Percentiles rank a stretch among this genome's conserved stretches.
Evolutionary conservation across 2,329 filamentous ascomycete genomes (phyloP).

Genomic region (Alternaria sp.): DNA sequence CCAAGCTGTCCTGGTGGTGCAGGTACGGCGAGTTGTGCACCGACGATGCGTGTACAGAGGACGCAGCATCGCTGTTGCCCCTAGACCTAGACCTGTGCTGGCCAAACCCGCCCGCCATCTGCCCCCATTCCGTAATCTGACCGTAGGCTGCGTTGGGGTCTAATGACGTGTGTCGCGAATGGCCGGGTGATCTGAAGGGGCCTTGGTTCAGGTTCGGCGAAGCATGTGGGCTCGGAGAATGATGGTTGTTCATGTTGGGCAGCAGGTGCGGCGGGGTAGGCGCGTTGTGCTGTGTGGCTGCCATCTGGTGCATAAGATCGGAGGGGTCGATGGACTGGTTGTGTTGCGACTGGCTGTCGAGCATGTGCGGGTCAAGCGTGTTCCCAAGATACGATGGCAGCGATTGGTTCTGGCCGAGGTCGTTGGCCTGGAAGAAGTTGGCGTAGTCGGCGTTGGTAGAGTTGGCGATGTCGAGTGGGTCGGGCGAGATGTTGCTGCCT

Average conservation of each 20-base stretch:
- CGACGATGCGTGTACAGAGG: slow-evolving; percentile 81
- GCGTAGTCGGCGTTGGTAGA: slow-evolving; percentile 46
- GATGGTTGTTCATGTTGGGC: slow-evolving; percentile 59
- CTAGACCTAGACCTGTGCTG: slow-evolving; percentile 69
- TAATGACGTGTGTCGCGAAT: slow-evolving; percentile 66
- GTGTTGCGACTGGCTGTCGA: slow-evolving; percentile 50
- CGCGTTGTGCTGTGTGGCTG: slow-evolving; percentile 57
- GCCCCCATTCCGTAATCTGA: slow-evolving; percentile 65
- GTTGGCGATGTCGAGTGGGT: slow-evolving; percentile 45
- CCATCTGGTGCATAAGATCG: slow-evolving; percentile 59
- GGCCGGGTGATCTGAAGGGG: slow-evolving; percentile 59
- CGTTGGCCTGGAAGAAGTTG: slow-evolving; percentile 63
- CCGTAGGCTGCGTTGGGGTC: slow-evolving; percentile 68
- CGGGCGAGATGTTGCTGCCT: slow-evolving; percentile 47
- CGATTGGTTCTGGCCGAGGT: slow-evolving; percentile 62
- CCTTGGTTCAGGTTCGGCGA: slow-evolving; percentile 63
- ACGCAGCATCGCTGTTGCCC: slow-evolving; percentile 77
- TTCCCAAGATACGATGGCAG: slow-evolving; percentile 63
- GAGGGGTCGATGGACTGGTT: slow-evolving; percentile 55
- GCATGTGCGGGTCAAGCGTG: slow-evolving; percentile 53
- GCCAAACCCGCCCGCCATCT: slow-evolving; percentile 68
- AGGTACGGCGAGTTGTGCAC: slow-evolving; percentile 84
- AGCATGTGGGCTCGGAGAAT: slow-evolving; percentile 59
- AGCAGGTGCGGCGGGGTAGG: slow-evolving; percentile 65
- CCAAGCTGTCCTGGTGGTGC: slow-evolving; percentile 78